Evolutionary conservation across 306 rosid genomes (phyloP), one percentile per base, ranked within the genome.

Genomic region (Psophocarpus tetragonolobus): DNA sequence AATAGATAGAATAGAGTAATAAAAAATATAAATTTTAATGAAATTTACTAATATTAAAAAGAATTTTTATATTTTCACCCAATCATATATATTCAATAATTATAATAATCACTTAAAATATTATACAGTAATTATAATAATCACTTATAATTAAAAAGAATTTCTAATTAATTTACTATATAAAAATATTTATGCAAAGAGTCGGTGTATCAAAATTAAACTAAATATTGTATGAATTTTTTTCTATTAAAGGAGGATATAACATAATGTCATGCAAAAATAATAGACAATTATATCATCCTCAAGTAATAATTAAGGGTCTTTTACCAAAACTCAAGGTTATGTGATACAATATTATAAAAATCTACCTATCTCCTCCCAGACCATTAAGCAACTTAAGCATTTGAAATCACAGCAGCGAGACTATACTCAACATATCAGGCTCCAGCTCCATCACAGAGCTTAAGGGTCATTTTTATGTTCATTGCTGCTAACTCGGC

Each of bases 401-500:
- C n/a, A n/a, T n/a, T n/a, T 5, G 32, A 1, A 41, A 38, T 13
- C 71, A 64, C n/a, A 18, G 11, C 20, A 39, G 36, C 67, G 47
- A 83, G 61, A 48, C 35, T 38, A 62, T 7, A 62, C 32, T 54
- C 33, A 17, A 29, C 69, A 48, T 57, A 62, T 87, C 80, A 87
- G 65, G 82, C 81, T 29, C 78, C 81, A 12, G 72, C 73, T 57
- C 74, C 83, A 75, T 80, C 75, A 63, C 67, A 85, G 67, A 91
- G 53, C 83, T 89, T 84, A 29, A 95, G 97, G 73, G 92, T 91
- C 92, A 92, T 47, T 78, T 90, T 92, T 27, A 95, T 92, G 88
- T 90, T 95, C 99, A 95, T 95, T 10, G 99, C 88, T 24, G 98
- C 99, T 41, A 92, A 82, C 90, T 95, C 99, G 24, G 99, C 92